phyloP scores from a whole-genome alignment of 1,284 basidiomycete genomes.

The Heimioporus retisporus region DNA sequence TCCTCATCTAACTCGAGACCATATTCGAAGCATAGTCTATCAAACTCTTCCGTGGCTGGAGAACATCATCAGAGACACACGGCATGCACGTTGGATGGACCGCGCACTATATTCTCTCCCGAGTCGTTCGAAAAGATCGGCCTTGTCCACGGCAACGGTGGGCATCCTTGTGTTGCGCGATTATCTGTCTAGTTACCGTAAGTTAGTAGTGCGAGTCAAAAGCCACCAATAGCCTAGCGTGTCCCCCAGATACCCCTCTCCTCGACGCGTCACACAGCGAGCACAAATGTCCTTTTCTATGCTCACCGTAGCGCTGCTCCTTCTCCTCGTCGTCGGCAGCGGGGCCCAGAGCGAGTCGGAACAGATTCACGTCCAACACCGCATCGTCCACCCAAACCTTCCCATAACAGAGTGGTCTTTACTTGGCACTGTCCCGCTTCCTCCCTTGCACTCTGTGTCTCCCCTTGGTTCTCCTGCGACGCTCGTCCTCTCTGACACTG shows the following conservation, averaged over 20 bases:
- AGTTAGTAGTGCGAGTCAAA: no score
- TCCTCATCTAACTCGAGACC: slow-evolving; percentile 98
- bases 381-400: slow-evolving; percentile 52
- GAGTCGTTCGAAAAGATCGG: slow-evolving; percentile 91
- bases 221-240: slow-evolving; percentile 1
- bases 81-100: slow-evolving; percentile 4
- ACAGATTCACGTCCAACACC: slow-evolving; percentile 48
- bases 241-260: slow-evolving; percentile 28
- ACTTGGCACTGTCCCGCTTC: slow-evolving; percentile 46
- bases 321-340: slow-evolving; percentile 26
- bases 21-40: slow-evolving; percentile 97
- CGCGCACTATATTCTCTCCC: slow-evolving; percentile 85
- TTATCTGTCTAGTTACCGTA: no score
- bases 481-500: slow-evolving; percentile 50
- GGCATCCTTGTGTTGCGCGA: slow-evolving; percentile 64
- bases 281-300: slow-evolving; percentile 2
- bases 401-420: slow-evolving; percentile 45
- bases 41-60: slow-evolving; percentile 94
- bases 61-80: slow-evolving; percentile 32
- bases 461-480: slow-evolving; percentile 34
- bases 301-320: slow-evolving; percentile 6
- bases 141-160: slow-evolving; percentile 96
- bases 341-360: slow-evolving; percentile 22
- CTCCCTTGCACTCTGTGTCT: slow-evolving; percentile 33
- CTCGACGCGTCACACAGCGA: slow-evolving; percentile 13